Conservation (phyloP, 352 stramenopile species). For the Phytophthora litchii region DNA sequence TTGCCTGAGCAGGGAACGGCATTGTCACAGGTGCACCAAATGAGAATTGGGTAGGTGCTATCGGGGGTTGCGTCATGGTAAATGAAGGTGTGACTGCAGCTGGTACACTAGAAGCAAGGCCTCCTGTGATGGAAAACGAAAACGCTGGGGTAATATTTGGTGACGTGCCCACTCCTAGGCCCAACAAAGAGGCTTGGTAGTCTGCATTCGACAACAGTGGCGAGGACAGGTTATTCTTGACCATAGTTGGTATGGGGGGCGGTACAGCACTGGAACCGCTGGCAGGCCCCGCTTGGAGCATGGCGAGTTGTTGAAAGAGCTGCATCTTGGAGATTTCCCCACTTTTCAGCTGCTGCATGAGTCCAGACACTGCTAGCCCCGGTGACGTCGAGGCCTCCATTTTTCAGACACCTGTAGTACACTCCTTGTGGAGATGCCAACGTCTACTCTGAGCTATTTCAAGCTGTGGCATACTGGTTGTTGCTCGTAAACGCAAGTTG, state of each 20-base stretch:
- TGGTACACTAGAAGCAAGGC: background rate
- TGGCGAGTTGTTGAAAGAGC: constrained; percentile 83
- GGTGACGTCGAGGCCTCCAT: constrained; percentile 52
- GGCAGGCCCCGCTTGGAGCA: constrained; percentile 47
- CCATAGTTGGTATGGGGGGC: constrained; percentile 4
- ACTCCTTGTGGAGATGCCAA: background rate
- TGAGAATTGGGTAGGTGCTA: constrained; percentile 20
- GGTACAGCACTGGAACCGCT: constrained; percentile 1
- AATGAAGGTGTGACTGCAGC: background rate
- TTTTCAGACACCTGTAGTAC: background rate
- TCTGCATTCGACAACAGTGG: constrained; percentile 4
- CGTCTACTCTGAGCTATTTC: background rate
- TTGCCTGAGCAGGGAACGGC: constrained; percentile 9
- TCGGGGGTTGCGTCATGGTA: constrained; percentile 3
- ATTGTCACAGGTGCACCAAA: constrained; percentile 26
- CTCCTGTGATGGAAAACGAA: constrained; percentile 23
- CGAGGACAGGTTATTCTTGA: constrained; percentile 2
- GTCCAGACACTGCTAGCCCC: constrained; percentile 53
- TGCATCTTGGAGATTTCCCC: constrained; percentile 88
- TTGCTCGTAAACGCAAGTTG: no score
- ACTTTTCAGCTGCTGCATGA: constrained; percentile 87
- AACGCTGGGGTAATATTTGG: constrained; percentile 12
- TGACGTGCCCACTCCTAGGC: background rate
- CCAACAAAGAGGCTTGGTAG: constrained; percentile 7
- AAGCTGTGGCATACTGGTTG: no score